These are phyloP conservation scores for Solanum bukasovii DNA, from an alignment of 257 asterid genomes.

Conservation along the genomic window DNA sequence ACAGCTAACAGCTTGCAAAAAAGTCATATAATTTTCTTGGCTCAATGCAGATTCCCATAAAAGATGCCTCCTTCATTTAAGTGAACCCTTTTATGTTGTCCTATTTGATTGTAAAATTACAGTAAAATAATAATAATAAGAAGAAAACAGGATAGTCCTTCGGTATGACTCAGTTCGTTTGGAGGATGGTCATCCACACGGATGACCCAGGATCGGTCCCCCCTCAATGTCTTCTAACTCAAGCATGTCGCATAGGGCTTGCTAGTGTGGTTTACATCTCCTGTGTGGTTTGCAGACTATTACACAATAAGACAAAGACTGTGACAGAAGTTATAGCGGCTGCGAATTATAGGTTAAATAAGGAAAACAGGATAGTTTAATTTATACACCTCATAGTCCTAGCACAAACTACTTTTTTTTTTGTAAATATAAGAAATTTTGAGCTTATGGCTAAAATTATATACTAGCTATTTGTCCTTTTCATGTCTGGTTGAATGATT, in stretches of 20 bases:
- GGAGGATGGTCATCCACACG: too few relatives aligned
- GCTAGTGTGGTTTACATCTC: too few relatives aligned
- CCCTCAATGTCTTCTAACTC: not conserved
- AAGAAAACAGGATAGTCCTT: not conserved
- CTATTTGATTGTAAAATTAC: not conserved
- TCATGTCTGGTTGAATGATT: slow-evolving; percentile 8
- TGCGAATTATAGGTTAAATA: too few relatives aligned
- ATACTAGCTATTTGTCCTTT: slow-evolving; percentile 7
- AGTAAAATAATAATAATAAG: too few relatives aligned
- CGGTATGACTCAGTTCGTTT: too few relatives aligned
- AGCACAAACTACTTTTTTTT: not conserved
- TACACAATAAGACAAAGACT: too few relatives aligned
- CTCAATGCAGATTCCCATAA: slow-evolving; percentile 33
- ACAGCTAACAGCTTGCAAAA: not conserved
- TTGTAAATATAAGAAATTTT: not conserved
- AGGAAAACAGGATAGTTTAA: not conserved
- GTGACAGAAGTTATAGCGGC: too few relatives aligned
- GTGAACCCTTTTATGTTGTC: not conserved
- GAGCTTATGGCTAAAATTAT: not conserved
- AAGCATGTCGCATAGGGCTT: not conserved
- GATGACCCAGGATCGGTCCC: not conserved
- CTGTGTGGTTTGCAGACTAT: too few relatives aligned
- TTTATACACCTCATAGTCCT: not conserved
- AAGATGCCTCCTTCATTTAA: slow-evolving; percentile 2
- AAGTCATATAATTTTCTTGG: slow-evolving; percentile 24